These are phyloP conservation scores for Leccinellum rugosiceps DNA, from an alignment of 768 basidiomycete genomes.

Conservation along the genomic window DNA sequence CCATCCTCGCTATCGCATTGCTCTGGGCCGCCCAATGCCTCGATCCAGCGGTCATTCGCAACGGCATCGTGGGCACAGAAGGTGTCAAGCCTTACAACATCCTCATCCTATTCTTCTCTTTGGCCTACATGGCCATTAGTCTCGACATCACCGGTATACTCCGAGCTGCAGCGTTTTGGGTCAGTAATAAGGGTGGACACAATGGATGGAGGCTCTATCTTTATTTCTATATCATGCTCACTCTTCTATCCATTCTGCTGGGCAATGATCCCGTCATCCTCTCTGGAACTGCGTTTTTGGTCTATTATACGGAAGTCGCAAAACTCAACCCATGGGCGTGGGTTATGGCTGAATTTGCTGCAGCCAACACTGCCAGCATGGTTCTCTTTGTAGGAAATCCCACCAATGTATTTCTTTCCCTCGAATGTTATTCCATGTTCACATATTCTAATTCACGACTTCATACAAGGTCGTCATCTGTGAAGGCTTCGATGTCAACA, in stretches of 20 bases:
- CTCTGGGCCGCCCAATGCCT: conserved; percentile 57
- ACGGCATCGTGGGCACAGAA: conserved; percentile 77
- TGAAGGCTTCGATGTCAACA: conserved; percentile 78
- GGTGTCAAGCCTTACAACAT: conserved; percentile 90
- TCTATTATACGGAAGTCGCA: conserved; percentile 74
- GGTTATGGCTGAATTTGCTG: conserved; percentile 75
- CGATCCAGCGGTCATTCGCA: conserved; percentile 46
- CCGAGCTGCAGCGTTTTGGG: conserved; percentile 84
- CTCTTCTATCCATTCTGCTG: conserved; percentile 70
- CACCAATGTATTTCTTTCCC: conserved; percentile 57
- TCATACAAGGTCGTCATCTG: conserved; percentile 63
- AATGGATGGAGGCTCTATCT: conserved; percentile 72
- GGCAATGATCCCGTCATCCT: conserved; percentile 95
- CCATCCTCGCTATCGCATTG: conserved; percentile 49
- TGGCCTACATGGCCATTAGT: conserved; percentile 92
- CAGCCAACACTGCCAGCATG: conserved; percentile 77
- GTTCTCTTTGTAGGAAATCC: conserved; percentile 84
- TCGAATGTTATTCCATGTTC: neutral
- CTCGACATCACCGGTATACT: conserved; percentile 88
- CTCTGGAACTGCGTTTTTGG: conserved; percentile 86
- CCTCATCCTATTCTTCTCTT: conserved; percentile 85
- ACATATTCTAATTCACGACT: neutral
- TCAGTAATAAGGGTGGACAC: conserved; percentile 73
- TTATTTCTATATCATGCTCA: conserved; percentile 83
- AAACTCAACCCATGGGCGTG: conserved; percentile 54